These are phyloP conservation scores for Adansonia rubrostipa DNA, from an alignment of 441 rosid genomes.

Conservation along the genomic window DNA sequence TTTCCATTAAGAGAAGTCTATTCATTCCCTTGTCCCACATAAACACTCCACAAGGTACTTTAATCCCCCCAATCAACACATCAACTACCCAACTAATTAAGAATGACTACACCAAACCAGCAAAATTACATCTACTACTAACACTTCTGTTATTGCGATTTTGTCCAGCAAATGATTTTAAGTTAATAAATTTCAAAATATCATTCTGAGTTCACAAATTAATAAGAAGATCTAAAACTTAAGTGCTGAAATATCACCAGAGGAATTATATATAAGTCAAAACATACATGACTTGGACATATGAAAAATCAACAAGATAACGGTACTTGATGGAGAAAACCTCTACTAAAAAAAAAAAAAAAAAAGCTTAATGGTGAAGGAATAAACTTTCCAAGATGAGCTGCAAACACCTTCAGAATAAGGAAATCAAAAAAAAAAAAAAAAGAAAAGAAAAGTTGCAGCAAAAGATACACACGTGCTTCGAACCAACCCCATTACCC, in stretches of 20 bases:
- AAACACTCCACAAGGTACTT: background rate
- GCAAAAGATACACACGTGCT: too few relatives aligned
- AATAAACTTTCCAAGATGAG: background rate
- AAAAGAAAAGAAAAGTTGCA: too few relatives aligned
- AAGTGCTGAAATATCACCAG: background rate
- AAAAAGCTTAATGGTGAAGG: background rate
- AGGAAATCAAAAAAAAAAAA: background rate
- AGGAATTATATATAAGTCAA: background rate
- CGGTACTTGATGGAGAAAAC: background rate
- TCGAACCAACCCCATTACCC: background rate
- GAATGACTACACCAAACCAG: background rate
- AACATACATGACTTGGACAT: background rate
- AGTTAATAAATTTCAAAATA: background rate
- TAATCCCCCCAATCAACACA: background rate
- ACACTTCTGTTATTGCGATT: background rate
- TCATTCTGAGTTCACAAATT: background rate
- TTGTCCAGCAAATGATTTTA: background rate
- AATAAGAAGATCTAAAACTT: background rate
- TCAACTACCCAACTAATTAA: background rate
- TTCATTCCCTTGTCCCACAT: background rate
- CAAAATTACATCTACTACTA: background rate
- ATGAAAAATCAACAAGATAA: background rate
- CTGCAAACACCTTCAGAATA: background rate
- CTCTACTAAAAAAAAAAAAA: background rate
- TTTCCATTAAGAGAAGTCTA: background rate